Evolutionary conservation across 345 rosid genomes (phyloP).

Genomic region (Pistacia vera): DNA sequence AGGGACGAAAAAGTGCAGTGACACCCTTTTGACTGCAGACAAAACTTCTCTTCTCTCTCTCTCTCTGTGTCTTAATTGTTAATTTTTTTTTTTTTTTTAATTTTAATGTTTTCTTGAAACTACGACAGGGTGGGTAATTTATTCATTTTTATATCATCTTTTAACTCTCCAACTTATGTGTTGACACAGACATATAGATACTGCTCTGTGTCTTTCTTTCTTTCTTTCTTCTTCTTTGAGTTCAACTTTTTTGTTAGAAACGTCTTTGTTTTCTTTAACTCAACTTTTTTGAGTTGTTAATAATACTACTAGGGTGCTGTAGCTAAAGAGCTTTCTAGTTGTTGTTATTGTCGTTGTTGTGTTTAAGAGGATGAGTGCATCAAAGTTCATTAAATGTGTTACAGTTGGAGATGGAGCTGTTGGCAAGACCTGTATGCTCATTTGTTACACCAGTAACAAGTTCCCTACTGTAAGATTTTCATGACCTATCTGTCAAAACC

Average conservation of each 20-base stretch:
- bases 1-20: constrained; percentile 48
- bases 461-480: constrained; percentile 82
- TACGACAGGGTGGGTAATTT: not conserved
- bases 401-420: constrained; percentile 99
- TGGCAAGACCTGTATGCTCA: constrained; percentile 99
- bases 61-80: constrained; percentile 23
- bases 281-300: not conserved
- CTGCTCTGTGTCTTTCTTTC: constrained; percentile 20
- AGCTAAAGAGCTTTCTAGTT: constrained; percentile 6
- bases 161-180: not conserved
- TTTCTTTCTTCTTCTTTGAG: constrained; percentile 12
- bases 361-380: constrained; percentile 71
- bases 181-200: not conserved
- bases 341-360: constrained; percentile 4
- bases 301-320: not conserved
- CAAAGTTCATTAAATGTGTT: constrained; percentile 98
- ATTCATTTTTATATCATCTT: constrained; percentile 7
- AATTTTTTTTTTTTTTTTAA: constrained; percentile 13
- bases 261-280: constrained; percentile 25
- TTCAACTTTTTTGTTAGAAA: constrained; percentile 25
- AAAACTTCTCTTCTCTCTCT: constrained; percentile 19
- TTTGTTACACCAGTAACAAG: constrained; percentile 98
- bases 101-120: constrained; percentile 15
- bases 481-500: constrained; percentile 19
- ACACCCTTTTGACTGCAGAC: constrained; percentile 41